Conservation (phyloP, 1,284 basidiomycete genomes). For the Ganoderma multipileum region DNA sequence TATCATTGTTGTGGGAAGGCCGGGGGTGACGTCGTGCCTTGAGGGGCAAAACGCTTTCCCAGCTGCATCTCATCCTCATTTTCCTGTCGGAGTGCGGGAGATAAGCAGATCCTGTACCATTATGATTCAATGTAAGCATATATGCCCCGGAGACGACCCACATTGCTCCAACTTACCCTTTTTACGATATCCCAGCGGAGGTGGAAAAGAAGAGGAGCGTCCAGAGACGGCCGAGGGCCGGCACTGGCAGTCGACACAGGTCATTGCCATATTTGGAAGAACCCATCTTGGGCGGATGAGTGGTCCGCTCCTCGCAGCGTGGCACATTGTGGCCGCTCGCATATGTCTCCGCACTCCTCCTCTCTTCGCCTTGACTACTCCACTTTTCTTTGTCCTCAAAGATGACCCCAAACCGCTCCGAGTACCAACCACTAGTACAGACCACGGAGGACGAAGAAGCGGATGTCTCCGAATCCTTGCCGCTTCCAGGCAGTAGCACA, state of each 20-base stretch:
- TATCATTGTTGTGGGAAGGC: too few relatives aligned
- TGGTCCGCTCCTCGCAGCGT: constrained; percentile 24
- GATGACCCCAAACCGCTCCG: constrained; percentile 58
- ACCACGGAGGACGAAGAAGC: constrained; percentile 56
- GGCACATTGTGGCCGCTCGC: constrained; percentile 25
- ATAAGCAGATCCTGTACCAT: background rate
- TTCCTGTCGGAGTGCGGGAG: background rate
- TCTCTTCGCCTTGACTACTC: constrained; percentile 3
- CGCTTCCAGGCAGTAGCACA: constrained; percentile 31
- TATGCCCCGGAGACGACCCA: background rate
- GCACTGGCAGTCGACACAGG: background rate
- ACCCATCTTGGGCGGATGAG: background rate
- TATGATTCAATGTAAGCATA: background rate
- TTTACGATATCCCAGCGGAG: background rate
- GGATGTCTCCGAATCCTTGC: constrained; percentile 52
- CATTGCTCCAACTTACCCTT: background rate
- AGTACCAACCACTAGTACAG: constrained; percentile 74
- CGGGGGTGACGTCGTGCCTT: background rate
- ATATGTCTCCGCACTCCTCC: constrained; percentile 1
- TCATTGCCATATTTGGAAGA: background rate
- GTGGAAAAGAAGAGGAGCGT: background rate
- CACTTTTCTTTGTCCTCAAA: constrained; percentile 9
- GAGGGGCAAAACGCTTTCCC: background rate
- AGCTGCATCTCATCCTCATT: background rate
- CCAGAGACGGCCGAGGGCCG: too few relatives aligned